Evolutionary conservation across 2,329 filamentous ascomycete species (phyloP).

Genomic region (Penicillium corylophilum): DNA sequence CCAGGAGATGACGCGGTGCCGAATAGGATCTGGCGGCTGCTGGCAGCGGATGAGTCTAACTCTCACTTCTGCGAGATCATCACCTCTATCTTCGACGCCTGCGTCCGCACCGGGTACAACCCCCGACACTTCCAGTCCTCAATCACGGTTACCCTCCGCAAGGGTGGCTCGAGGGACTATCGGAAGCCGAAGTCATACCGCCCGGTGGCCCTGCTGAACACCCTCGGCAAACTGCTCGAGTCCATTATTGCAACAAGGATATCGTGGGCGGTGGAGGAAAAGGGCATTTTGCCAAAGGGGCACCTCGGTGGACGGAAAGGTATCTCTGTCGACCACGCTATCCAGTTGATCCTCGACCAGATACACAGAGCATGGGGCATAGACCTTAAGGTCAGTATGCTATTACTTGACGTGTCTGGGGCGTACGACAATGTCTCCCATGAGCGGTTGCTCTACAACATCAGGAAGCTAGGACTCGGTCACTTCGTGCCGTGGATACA

Average conservation of each 20-base stretch:
- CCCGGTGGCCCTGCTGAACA: background rate
- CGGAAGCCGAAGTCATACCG: background rate
- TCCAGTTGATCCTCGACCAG: background rate
- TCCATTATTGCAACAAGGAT: background rate
- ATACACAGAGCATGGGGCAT: background rate
- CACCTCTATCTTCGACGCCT: background rate
- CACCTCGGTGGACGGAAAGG: constrained; percentile 2
- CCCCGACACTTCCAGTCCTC: constrained; percentile 3
- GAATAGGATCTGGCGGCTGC: background rate
- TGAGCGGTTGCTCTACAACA: background rate
- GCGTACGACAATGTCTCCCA: constrained; percentile 1
- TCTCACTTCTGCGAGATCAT: background rate
- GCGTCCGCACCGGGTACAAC: background rate
- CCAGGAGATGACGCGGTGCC: background rate
- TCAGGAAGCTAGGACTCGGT: background rate
- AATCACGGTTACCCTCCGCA: constrained; percentile 1
- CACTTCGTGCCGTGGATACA: background rate
- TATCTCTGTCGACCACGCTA: background rate
- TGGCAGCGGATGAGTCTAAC: background rate
- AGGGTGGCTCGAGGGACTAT: background rate
- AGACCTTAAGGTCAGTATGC: background rate
- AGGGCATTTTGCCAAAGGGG: background rate
- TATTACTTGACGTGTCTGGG: background rate
- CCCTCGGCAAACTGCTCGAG: background rate
- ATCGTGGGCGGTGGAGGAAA: background rate